These are phyloP conservation scores for Cutaneotrichosporon cavernicola DNA, from an alignment of 1,284 basidiomycete species.

Conservation along the genomic window DNA sequence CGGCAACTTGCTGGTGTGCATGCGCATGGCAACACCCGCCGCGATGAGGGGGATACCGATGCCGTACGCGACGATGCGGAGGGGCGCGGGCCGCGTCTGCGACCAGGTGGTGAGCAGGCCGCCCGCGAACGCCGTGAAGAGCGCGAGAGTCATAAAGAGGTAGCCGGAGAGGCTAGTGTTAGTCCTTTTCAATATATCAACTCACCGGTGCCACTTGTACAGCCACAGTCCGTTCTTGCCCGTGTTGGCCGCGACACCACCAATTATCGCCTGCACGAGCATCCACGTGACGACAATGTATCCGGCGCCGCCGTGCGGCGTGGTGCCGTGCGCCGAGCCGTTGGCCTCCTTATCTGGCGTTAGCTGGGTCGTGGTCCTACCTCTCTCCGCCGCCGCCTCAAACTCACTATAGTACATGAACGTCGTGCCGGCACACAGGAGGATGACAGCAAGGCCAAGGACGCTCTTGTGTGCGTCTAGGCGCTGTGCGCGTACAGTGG, in stretches of 20 bases:
- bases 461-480: slow-evolving; percentile 45
- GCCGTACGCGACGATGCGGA: slow-evolving; percentile 42
- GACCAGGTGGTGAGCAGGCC: slow-evolving; percentile 46
- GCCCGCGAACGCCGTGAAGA: slow-evolving; percentile 45
- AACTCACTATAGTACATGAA: slow-evolving; percentile 43
- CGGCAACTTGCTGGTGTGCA: slow-evolving; percentile 43
- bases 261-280: slow-evolving; percentile 40
- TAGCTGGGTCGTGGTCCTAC: not conserved
- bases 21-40: slow-evolving; percentile 36
- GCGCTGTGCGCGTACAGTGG: slow-evolving; percentile 26
- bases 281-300: slow-evolving; percentile 38
- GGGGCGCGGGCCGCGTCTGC: slow-evolving; percentile 4
- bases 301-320: slow-evolving; percentile 47
- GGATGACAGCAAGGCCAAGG: slow-evolving; percentile 39
- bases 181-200: slow-evolving; percentile 3
- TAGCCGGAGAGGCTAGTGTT: slow-evolving; percentile 45
- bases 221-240: slow-evolving; percentile 31
- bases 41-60: slow-evolving; percentile 42
- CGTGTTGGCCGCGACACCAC: slow-evolving; percentile 37
- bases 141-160: slow-evolving; percentile 37
- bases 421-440: slow-evolving; percentile 40
- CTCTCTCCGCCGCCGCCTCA: too few relatives aligned
- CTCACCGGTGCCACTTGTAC: slow-evolving; percentile 52
- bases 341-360: slow-evolving; percentile 41
- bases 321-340: slow-evolving; percentile 45